Percentiles rank a stretch among this genome's conserved stretches.
Conservation (phyloP, 805 yeast species). For the Priceomyces carsonii region DNA sequence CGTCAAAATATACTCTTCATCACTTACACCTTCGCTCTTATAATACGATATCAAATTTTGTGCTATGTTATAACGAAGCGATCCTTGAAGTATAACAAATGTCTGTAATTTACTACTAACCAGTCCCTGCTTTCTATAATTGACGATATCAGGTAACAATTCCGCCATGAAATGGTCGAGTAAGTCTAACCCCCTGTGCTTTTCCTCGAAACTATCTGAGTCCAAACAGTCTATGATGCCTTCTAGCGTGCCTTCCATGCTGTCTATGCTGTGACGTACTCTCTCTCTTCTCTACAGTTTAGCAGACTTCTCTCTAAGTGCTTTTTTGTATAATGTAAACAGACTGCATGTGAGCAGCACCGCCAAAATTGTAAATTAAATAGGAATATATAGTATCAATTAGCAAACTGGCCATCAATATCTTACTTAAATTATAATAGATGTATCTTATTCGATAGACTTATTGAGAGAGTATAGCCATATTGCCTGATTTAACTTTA, state of each 20-base stretch:
- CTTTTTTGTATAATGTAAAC: conserved; percentile 5
- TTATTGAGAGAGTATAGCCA: too few relatives aligned
- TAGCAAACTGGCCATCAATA: too few relatives aligned
- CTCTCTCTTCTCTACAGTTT: too few relatives aligned
- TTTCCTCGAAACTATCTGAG: conserved; percentile 7
- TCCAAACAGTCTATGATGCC: conserved; percentile 17
- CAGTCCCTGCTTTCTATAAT: conserved; percentile 6
- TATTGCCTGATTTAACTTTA: too few relatives aligned
- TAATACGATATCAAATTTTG: conserved; percentile 24
- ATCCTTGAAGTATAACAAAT: conserved; percentile 51
- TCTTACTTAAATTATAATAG: too few relatives aligned
- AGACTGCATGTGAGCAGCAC: conserved; percentile 4
- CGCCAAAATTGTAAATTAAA: too few relatives aligned
- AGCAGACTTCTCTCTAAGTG: too few relatives aligned
- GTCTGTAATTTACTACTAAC: conserved; percentile 8
- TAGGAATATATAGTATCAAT: too few relatives aligned
- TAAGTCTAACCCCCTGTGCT: conserved; percentile 15
- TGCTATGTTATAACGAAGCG: conserved; percentile 52
- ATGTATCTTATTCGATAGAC: too few relatives aligned
- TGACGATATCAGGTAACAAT: conserved; percentile 17
- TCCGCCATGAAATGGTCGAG: conserved; percentile 18
- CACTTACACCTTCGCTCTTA: conserved; percentile 7
- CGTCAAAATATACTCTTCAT: conserved; percentile 11
- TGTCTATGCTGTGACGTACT: background rate
- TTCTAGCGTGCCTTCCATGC: conserved; percentile 10